phyloP scores from a whole-genome alignment of 2,329 filamentous ascomycete species.

The Penicillium sp. region DNA sequence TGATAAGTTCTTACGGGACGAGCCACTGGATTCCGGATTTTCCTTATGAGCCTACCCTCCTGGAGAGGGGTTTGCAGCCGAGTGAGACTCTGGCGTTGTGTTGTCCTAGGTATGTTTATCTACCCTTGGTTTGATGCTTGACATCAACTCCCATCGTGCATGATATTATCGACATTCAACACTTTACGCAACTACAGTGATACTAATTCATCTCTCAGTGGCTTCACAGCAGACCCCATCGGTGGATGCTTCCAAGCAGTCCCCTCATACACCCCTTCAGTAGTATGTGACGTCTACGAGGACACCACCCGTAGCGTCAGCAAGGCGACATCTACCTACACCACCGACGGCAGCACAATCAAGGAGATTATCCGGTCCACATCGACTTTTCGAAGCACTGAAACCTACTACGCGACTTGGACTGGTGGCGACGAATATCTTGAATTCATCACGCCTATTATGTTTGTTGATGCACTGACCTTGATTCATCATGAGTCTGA shows the following conservation, averaged over 20 bases:
- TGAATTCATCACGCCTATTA: background rate
- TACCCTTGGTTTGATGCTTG: no score
- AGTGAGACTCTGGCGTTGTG: slow-evolving; percentile 4
- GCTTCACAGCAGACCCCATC: background rate
- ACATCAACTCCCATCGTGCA: background rate
- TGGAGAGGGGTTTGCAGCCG: background rate
- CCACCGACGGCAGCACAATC: background rate
- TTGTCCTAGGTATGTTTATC: background rate
- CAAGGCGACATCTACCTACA: background rate
- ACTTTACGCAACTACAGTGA: no score
- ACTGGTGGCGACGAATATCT: background rate
- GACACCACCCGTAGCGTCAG: no score
- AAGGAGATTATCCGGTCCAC: background rate
- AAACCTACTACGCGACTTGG: background rate
- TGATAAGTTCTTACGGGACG: background rate
- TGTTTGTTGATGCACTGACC: background rate
- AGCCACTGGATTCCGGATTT: background rate
- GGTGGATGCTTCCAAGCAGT: background rate
- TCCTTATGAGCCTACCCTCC: background rate
- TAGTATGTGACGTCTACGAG: background rate
- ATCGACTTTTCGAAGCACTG: background rate
- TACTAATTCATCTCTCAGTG: background rate
- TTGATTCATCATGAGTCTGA: slow-evolving; percentile 4
- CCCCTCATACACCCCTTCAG: background rate
- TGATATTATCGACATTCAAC: background rate